phyloP scores from a whole-genome alignment of 2,329 filamentous ascomycete genomes.

The Fusarium transvaalense region DNA sequence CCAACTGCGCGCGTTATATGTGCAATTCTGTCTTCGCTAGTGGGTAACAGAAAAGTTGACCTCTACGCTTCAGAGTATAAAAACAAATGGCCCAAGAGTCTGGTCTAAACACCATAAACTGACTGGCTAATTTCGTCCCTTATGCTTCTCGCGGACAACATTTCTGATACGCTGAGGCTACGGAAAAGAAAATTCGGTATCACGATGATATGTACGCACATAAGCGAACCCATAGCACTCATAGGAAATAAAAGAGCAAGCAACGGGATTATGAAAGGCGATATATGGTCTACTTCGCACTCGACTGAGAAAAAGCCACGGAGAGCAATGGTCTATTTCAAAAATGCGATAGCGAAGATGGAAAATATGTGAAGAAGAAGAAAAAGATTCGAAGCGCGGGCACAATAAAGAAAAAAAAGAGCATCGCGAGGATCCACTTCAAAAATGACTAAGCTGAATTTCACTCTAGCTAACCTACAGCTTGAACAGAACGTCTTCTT shows the following conservation, averaged over 20 bases:
- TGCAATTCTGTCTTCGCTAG: slow-evolving; percentile 15
- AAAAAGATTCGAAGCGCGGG: slow-evolving; percentile 19
- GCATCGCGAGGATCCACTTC: slow-evolving; percentile 31
- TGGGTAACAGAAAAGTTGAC: no score
- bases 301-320: slow-evolving; percentile 60
- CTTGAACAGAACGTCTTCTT: neutral
- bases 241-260: slow-evolving; percentile 57
- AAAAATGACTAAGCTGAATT: slow-evolving; percentile 43
- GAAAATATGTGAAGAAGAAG: slow-evolving; percentile 63
- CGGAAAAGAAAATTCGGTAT: neutral
- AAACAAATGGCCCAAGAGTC: no score
- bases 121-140: no score
- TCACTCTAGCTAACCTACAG: neutral
- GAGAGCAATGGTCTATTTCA: slow-evolving; percentile 50
- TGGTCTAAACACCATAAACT: no score
- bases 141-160: no score
- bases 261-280: slow-evolving; percentile 72
- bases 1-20: neutral
- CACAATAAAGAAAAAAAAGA: slow-evolving; percentile 13
- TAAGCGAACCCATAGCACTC: slow-evolving; percentile 72
- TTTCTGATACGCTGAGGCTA: no score
- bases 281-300: slow-evolving; percentile 66
- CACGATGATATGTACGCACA: slow-evolving; percentile 64
- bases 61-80: no score
- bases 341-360: slow-evolving; percentile 54